Evolutionary conservation across 768 basidiomycete genomes (phyloP).

Genomic region (Kwoniella dendrophila): DNA sequence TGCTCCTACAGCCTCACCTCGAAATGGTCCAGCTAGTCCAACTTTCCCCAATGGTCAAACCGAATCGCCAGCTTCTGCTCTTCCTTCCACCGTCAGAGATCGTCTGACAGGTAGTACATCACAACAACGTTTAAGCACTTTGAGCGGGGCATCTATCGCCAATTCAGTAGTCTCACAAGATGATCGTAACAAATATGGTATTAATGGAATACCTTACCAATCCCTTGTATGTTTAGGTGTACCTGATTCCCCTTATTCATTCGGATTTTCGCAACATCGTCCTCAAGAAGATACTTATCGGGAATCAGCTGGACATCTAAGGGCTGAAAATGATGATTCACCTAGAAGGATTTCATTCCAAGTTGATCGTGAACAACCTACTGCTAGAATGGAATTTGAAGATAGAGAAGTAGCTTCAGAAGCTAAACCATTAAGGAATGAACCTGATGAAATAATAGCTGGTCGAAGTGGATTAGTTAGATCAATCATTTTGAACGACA

Average conservation of each 20-base stretch:
- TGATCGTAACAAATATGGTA: conserved; percentile 37
- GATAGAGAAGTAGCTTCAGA: conserved; percentile 78
- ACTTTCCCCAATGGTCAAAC: too few relatives aligned
- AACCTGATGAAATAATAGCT: conserved; percentile 70
- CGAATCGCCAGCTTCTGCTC: conserved; percentile 28
- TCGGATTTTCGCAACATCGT: conserved; percentile 48
- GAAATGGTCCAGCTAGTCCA: conserved; percentile 12
- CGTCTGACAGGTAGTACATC: conserved; percentile 25
- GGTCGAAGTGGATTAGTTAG: conserved; percentile 80
- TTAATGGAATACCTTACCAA: conserved; percentile 63
- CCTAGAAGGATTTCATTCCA: conserved; percentile 18
- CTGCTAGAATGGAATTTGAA: conserved; percentile 53
- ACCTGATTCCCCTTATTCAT: conserved; percentile 51
- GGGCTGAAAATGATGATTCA: conserved; percentile 13
- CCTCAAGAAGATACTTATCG: conserved; percentile 64
- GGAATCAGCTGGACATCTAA: conserved; percentile 13
- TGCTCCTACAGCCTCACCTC: conserved; percentile 36
- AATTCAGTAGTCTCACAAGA: conserved; percentile 43
- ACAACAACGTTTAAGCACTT: conserved; percentile 24
- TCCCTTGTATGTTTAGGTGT: conserved; percentile 56
- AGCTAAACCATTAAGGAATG: conserved; percentile 62
- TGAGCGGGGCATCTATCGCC: conserved; percentile 46
- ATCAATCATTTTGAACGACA: conserved; percentile 78
- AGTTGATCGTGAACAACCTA: conserved; percentile 9
- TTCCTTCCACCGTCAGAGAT: conserved; percentile 29